These are phyloP conservation scores for Malassezia caprae DNA, from an alignment of 1,284 basidiomycete genomes.

Conservation along the genomic window DNA sequence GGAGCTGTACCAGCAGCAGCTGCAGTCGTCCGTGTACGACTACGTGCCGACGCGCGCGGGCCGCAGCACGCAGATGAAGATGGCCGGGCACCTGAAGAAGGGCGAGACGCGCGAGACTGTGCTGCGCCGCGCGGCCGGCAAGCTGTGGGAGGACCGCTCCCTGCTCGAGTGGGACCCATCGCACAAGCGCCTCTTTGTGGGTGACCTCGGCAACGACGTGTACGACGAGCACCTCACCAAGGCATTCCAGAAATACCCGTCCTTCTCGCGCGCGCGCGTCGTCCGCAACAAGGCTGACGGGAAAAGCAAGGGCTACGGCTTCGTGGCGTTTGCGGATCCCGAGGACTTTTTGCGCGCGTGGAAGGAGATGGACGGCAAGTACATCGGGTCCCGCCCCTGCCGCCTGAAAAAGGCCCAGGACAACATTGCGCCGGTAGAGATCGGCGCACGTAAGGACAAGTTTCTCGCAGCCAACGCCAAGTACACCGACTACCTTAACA, in stretches of 20 bases:
- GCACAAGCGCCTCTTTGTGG: slow-evolving; percentile 96
- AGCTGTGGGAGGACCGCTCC: slow-evolving; percentile 95
- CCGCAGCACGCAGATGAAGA: slow-evolving; percentile 11
- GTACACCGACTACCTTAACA: slow-evolving; percentile 27
- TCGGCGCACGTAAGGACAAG: slow-evolving; percentile 43
- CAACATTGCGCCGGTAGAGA: slow-evolving; percentile 30
- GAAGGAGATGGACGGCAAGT: slow-evolving; percentile 95
- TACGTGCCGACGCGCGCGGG: slow-evolving; percentile 10
- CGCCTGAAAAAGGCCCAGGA: slow-evolving; percentile 44
- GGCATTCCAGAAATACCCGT: slow-evolving; percentile 77
- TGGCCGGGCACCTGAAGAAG: slow-evolving; percentile 55
- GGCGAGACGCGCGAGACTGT: slow-evolving; percentile 90
- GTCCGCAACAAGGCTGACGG: slow-evolving; percentile 68
- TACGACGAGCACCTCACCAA: slow-evolving; percentile 84
- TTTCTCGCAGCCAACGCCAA: slow-evolving; percentile 34
- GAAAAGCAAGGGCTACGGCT: slow-evolving; percentile 87
- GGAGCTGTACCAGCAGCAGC: slow-evolving; percentile 18
- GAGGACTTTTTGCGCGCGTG: slow-evolving; percentile 96
- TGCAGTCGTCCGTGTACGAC: slow-evolving; percentile 14
- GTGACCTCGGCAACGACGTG: slow-evolving; percentile 95
- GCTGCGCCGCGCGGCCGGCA: slow-evolving; percentile 82
- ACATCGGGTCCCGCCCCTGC: slow-evolving; percentile 43
- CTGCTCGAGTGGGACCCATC: slow-evolving; percentile 95
- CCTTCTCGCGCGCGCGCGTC: slow-evolving; percentile 87
- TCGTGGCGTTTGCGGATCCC: slow-evolving; percentile 93